Evolutionary conservation across 805 yeast species (phyloP).

Genomic region (Soucietia sequanensis): DNA sequence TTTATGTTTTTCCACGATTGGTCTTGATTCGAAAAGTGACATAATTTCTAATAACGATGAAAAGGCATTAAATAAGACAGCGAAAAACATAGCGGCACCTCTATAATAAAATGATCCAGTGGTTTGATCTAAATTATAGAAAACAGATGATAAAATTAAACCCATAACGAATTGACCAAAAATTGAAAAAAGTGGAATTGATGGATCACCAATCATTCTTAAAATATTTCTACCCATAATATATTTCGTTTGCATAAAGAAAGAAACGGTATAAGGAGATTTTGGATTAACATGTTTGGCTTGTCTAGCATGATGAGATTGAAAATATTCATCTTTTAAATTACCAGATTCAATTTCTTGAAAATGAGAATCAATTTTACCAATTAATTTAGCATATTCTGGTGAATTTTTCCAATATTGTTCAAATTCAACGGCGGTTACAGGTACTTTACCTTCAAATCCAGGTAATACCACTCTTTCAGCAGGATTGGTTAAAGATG

Average conservation of each 20-base stretch:
- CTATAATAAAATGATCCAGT: constrained; percentile 60
- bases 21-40: constrained; percentile 56
- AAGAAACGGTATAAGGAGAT: constrained; percentile 43
- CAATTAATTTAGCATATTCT: constrained; percentile 41
- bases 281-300: constrained; percentile 31
- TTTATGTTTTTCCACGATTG: constrained; percentile 69
- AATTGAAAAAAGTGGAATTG: constrained; percentile 51
- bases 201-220: constrained; percentile 54
- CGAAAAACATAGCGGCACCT: constrained; percentile 63
- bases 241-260: constrained; percentile 48
- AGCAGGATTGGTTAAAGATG: constrained; percentile 64
- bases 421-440: constrained; percentile 57
- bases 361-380: constrained; percentile 44
- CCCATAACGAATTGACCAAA: constrained; percentile 57
- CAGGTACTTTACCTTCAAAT: constrained; percentile 50
- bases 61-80: constrained; percentile 60
- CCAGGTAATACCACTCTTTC: constrained; percentile 54
- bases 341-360: constrained; percentile 18
- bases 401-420: constrained; percentile 58
- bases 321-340: constrained; percentile 17
- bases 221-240: constrained; percentile 55
- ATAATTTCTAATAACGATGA: constrained; percentile 60
- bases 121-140: constrained; percentile 47
- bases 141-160: constrained; percentile 59
- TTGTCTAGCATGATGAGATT: constrained; percentile 36